Evolutionary conservation across 768 basidiomycete genomes (phyloP).

Genomic region (Phylloporus arenicola): DNA sequence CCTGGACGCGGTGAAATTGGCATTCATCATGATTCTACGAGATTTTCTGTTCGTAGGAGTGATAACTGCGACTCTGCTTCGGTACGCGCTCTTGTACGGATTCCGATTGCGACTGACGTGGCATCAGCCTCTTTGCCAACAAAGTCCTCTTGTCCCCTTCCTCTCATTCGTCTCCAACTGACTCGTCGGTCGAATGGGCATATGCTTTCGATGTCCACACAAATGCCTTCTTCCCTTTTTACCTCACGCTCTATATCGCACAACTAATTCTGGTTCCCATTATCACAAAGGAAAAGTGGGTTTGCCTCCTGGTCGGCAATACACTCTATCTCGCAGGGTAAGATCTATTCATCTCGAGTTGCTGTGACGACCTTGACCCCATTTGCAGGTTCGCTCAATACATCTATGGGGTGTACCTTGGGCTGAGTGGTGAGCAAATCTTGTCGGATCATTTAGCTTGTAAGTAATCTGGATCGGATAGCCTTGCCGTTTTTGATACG

Average conservation of each 20-base stretch:
- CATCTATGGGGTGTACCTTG: constrained; percentile 85
- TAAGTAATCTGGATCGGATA: constrained; percentile 25
- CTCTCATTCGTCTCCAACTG: constrained; percentile 64
- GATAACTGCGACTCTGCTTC: constrained; percentile 69
- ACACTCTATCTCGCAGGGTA: constrained; percentile 73
- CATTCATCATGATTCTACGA: constrained; percentile 77
- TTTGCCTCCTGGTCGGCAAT: constrained; percentile 91
- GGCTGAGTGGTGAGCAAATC: constrained; percentile 59
- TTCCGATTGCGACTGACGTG: constrained; percentile 11
- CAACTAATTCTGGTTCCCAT: constrained; percentile 85
- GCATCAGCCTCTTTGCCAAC: constrained; percentile 62
- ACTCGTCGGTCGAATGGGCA: constrained; percentile 80
- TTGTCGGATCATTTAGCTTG: not conserved
- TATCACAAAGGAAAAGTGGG: constrained; percentile 81
- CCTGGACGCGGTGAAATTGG: constrained; percentile 54
- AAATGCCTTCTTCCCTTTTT: constrained; percentile 94
- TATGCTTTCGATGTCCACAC: constrained; percentile 97
- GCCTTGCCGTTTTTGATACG: constrained; percentile 94
- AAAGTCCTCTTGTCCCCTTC: constrained; percentile 64
- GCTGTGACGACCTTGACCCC: constrained; percentile 4
- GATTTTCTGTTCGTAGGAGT: constrained; percentile 82
- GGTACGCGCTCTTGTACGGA: constrained; percentile 37
- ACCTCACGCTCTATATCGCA: constrained; percentile 82
- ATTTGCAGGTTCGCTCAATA: constrained; percentile 77
- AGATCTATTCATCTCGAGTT: constrained; percentile 21